These are phyloP conservation scores for Blastobotrys mokoenaii DNA, from an alignment of 805 yeast genomes.

Conservation along the genomic window DNA sequence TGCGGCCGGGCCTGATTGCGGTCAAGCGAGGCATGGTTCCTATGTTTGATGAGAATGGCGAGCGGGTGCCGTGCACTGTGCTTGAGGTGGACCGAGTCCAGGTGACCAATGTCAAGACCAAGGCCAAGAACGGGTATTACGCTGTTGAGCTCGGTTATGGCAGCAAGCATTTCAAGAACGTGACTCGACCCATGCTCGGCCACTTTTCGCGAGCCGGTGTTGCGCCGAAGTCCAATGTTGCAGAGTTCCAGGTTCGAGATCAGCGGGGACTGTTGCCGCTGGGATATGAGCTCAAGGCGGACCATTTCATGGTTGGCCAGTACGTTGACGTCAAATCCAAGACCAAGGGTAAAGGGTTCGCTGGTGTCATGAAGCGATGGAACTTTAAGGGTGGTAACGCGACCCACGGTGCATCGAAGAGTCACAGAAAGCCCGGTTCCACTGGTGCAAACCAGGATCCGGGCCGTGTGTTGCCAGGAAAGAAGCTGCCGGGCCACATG, in stretches of 20 bases:
- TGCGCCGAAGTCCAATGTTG: conserved; percentile 68
- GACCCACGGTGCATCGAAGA: conserved; percentile 88
- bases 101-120: conserved; percentile 65
- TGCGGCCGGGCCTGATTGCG: conserved; percentile 79
- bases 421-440: conserved; percentile 96
- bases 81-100: conserved; percentile 83
- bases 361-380: conserved; percentile 96
- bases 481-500: conserved; percentile 97
- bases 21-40: conserved; percentile 87
- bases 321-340: conserved; percentile 70
- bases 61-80: conserved; percentile 73
- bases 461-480: conserved; percentile 92
- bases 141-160: conserved; percentile 89
- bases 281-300: conserved; percentile 74
- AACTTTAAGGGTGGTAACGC: conserved; percentile 85
- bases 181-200: conserved; percentile 59
- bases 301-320: conserved; percentile 77
- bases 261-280: conserved; percentile 58
- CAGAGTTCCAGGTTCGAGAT: conserved; percentile 73
- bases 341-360: conserved; percentile 92
- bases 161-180: conserved; percentile 50
- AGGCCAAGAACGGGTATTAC: conserved; percentile 66
- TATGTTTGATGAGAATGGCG: conserved; percentile 65
- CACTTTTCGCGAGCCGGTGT: conserved; percentile 72
- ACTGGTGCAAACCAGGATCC: conserved; percentile 95